Percentiles rank a stretch among this genome's conserved stretches.
These are phyloP conservation scores for Dipodascopsis uninucleata DNA, from an alignment of 805 yeast species.

Conservation along the genomic window DNA sequence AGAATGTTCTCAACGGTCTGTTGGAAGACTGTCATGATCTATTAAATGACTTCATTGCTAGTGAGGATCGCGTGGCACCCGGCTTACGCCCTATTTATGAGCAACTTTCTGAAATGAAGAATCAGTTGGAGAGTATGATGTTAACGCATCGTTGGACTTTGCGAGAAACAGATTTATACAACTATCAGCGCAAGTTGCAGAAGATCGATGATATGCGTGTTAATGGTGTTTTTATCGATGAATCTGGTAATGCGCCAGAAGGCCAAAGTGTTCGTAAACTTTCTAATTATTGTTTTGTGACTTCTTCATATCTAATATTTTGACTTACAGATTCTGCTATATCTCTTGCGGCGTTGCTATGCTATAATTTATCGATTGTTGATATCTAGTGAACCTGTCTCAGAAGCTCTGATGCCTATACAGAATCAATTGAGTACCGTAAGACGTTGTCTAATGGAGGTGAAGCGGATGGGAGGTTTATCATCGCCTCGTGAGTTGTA, in stretches of 20 bases:
- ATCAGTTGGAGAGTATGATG: constrained; percentile 73
- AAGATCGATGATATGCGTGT: constrained; percentile 70
- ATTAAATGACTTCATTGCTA: constrained; percentile 59
- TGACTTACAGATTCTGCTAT: constrained; percentile 51
- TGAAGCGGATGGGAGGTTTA: constrained; percentile 89
- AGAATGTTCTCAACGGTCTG: constrained; percentile 38
- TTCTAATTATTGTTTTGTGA: too few species aligned
- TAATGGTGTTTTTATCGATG: constrained; percentile 49
- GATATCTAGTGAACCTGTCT: constrained; percentile 91
- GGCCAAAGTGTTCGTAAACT: constrained; percentile 44
- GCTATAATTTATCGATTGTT: constrained; percentile 83
- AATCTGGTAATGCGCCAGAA: constrained; percentile 39
- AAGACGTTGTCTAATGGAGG: constrained; percentile 81
- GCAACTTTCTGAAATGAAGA: constrained; percentile 60
- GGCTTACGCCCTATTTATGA: constrained; percentile 59
- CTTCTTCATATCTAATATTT: constrained; percentile 1
- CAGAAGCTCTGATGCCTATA: constrained; percentile 87
- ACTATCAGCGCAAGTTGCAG: constrained; percentile 70
- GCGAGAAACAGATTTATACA: constrained; percentile 89
- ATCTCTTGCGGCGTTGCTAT: constrained; percentile 83
- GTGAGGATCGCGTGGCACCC: constrained; percentile 44
- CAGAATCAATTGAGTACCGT: constrained; percentile 93
- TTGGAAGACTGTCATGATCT: constrained; percentile 80
- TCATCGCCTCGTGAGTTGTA: constrained; percentile 83
- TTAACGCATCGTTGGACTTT: constrained; percentile 96